Base-by-base conservation (phyloP, 2,329 filamentous ascomycete genomes). In the Pseudogymnoascus sp. region DNA sequence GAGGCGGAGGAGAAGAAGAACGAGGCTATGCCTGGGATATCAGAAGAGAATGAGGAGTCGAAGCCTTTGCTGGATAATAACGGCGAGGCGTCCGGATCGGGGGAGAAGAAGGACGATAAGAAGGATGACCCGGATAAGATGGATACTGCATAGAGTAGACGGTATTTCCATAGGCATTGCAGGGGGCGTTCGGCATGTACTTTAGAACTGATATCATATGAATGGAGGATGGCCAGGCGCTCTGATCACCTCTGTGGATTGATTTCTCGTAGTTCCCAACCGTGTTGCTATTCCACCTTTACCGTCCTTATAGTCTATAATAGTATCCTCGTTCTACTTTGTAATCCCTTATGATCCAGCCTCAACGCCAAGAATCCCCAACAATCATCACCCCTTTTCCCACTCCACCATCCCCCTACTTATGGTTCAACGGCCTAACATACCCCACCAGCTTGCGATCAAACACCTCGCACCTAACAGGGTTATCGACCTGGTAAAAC, bases 401-500 rank as follows among this genome's bases (percentile, higher is more conserved):
- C 29, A 56, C 40, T 67, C 61, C 68, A 70, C 66, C 64, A 66
- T 75, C 79, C 74, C 81, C 83, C 66, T 79, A 75, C 67, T 82
- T 77, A 71, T 80, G 86, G 72, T 88, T 88, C 69, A 87, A 82
- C 73, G 86, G 84, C 73, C 91, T 86, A 71, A 96, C 85, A 77
- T 93, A 96, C 38, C 87, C 90, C 68, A 84, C 83, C 67, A 97
- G 75, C 75, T 91, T 91, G 70, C 93, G 83, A 75, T 99, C 95
- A 78, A 97, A 99, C 70, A 91, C 89, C 73, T 97, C 95, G 77
- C 95, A 96, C 66, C 95, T 83, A 62, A 99, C 86, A 6, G 95
- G 95, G 93, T 97, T 99, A 79, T 99, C 95, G 64, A 96, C 82
- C 72, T 95, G 93, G 78, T 97, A 97, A 74, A 99, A 99, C 0